A percentile compares a stretch with the other conserved stretches of the same genome.
Conservation (phyloP, 2,329 filamentous ascomycete genomes). For the Elsinoe australis region DNA sequence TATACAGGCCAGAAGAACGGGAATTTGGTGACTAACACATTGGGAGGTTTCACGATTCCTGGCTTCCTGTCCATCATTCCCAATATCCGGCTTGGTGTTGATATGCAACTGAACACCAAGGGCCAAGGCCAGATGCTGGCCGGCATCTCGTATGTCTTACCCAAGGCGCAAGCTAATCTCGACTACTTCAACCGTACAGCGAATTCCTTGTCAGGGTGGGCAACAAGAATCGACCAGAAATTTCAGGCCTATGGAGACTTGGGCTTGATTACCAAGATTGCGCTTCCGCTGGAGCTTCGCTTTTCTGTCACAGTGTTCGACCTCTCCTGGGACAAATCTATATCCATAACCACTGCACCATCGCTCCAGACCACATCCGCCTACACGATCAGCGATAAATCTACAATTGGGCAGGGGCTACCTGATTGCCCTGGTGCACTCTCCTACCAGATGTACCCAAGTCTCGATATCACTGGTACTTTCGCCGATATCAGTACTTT, state of each 20-base stretch:
- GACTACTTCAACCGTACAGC: conserved; percentile 17
- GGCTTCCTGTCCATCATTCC: conserved; percentile 18
- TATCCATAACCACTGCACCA: too few relatives aligned
- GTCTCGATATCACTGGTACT: too few relatives aligned
- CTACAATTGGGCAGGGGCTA: too few relatives aligned
- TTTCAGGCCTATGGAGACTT: conserved; percentile 19
- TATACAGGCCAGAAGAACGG: conserved; percentile 19
- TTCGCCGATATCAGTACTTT: too few relatives aligned
- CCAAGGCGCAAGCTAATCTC: conserved; percentile 16
- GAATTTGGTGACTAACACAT: conserved; percentile 17
- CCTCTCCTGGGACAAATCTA: too few relatives aligned
- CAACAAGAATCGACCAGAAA: conserved; percentile 17
- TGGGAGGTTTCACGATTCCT: conserved; percentile 19
- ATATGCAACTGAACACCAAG: conserved; percentile 15
- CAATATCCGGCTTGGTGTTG: conserved; percentile 15
- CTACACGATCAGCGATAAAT: too few relatives aligned
- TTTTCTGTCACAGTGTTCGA: too few relatives aligned
- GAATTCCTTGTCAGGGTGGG: conserved; percentile 16
- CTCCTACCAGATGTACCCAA: too few relatives aligned
- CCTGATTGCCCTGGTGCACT: too few relatives aligned
- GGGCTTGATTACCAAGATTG: too few relatives aligned
- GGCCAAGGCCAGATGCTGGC: conserved; percentile 19
- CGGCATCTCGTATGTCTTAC: conserved; percentile 18
- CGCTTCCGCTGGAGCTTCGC: too few relatives aligned
- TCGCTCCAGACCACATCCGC: too few relatives aligned